These are phyloP conservation scores for Nymphaea colorata DNA, from an alignment of 164 flowering plant species.

Conservation along the genomic window DNA sequence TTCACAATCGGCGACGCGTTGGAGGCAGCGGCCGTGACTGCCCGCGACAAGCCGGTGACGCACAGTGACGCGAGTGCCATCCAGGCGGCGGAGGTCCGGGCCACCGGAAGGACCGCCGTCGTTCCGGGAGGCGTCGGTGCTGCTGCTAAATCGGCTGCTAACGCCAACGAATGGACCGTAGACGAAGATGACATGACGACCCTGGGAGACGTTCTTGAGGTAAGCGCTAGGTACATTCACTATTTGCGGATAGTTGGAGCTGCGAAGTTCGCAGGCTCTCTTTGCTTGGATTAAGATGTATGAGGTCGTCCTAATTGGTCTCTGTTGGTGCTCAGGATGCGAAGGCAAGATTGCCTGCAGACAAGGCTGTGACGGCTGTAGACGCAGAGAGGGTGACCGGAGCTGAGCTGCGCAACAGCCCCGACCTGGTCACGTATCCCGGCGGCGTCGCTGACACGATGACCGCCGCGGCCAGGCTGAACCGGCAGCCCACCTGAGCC, in stretches of 20 bases:
- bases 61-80: slow-evolving; percentile 58
- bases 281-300: not conserved
- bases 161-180: slow-evolving; percentile 24
- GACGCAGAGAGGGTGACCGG: slow-evolving; percentile 57
- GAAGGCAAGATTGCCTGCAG: slow-evolving; percentile 28
- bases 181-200: slow-evolving; percentile 27
- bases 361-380: slow-evolving; percentile 35
- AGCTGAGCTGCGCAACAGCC: slow-evolving; percentile 58
- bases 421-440: slow-evolving; percentile 36
- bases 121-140: slow-evolving; percentile 52
- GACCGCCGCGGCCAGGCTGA: slow-evolving; percentile 58
- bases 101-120: slow-evolving; percentile 33
- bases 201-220: slow-evolving; percentile 39
- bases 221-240: slow-evolving; percentile 5
- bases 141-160: slow-evolving; percentile 45
- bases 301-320: not conserved
- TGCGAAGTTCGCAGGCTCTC: not conserved
- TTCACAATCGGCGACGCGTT: slow-evolving; percentile 68
- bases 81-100: slow-evolving; percentile 57
- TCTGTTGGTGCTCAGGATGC: slow-evolving; percentile 25
- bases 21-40: slow-evolving; percentile 52
- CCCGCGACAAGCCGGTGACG: slow-evolving; percentile 45
- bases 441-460: slow-evolving; percentile 61
- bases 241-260: not conserved
- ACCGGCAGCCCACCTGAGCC: slow-evolving; percentile 23